These are phyloP conservation scores for Sistotremastrum niveocremeum DNA, from an alignment of 768 basidiomycete genomes.

Conservation along the genomic window DNA sequence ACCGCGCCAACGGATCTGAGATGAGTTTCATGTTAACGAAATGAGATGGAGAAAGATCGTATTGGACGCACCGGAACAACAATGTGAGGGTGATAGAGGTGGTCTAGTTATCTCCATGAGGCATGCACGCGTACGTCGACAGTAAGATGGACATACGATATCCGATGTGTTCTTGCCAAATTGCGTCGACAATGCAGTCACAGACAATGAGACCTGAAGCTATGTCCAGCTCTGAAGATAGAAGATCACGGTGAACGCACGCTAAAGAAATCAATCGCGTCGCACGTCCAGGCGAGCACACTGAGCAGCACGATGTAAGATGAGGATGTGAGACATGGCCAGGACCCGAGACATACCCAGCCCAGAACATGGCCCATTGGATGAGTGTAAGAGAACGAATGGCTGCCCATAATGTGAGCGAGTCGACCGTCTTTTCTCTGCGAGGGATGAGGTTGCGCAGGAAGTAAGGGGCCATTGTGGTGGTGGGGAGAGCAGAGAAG, in stretches of 20 bases:
- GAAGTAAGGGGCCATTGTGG: conserved; percentile 37
- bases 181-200: conserved; percentile 31
- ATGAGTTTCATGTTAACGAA: background rate
- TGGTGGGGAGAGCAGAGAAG: background rate
- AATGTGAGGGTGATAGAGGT: conserved; percentile 84
- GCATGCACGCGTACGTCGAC: background rate
- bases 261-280: conserved; percentile 78
- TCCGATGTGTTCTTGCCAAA: conserved; percentile 28
- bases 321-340: conserved; percentile 1
- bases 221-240: conserved; percentile 8
- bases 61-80: conserved; percentile 60
- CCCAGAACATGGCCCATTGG: conserved; percentile 19
- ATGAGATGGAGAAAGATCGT: background rate
- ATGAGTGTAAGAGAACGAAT: conserved; percentile 13
- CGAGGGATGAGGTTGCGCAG: conserved; percentile 34
- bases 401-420: conserved; percentile 9
- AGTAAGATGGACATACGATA: conserved; percentile 24
- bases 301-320: conserved; percentile 17
- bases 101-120: conserved; percentile 25
- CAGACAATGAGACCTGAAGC: conserved; percentile 33
- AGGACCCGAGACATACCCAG: conserved; percentile 19
- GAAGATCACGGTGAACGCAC: conserved; percentile 26
- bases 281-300: conserved; percentile 80
- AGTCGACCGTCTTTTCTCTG: conserved; percentile 25
- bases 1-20: conserved; percentile 3